A percentile compares a stretch with the other conserved stretches of the same genome.
Conservation (phyloP, 306 rosid genomes). For the Hippophae gyantsensis region DNA sequence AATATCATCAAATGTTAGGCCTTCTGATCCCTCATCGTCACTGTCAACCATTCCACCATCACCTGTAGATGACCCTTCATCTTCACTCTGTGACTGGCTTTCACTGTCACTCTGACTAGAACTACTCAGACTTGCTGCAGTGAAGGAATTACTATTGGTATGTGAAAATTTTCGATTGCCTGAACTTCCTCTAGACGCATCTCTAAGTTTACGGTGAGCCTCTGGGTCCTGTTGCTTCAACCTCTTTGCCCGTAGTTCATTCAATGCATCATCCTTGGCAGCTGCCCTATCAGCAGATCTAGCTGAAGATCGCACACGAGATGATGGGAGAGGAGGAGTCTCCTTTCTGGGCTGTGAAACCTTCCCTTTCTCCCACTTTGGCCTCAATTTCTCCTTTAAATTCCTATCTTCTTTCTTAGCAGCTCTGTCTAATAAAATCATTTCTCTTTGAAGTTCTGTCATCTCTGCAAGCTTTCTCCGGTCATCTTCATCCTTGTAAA, state of each 20-base stretch:
- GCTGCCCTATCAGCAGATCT: constrained; percentile 75
- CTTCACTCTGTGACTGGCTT: constrained; percentile 62
- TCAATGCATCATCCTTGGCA: constrained; percentile 84
- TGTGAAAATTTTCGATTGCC: constrained; percentile 40
- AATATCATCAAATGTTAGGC: constrained; percentile 61
- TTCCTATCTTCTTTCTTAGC: constrained; percentile 66
- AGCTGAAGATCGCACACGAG: constrained; percentile 70
- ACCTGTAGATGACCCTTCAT: constrained; percentile 48
- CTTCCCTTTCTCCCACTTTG: constrained; percentile 70
- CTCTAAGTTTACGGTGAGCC: constrained; percentile 43
- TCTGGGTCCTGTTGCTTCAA: constrained; percentile 87
- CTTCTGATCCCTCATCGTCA: constrained; percentile 67
- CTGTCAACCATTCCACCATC: constrained; percentile 71
- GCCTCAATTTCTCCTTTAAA: constrained; percentile 59
- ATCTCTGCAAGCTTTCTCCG: constrained; percentile 71
- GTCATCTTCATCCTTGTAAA: constrained; percentile 78
- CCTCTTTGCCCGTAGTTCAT: constrained; percentile 85
- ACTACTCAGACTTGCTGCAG: constrained; percentile 53
- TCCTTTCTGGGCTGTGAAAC: constrained; percentile 33
- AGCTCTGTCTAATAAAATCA: constrained; percentile 84
- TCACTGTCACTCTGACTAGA: constrained; percentile 84
- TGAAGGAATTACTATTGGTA: constrained; percentile 35
- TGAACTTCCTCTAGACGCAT: constrained; percentile 49
- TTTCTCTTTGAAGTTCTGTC: constrained; percentile 96
- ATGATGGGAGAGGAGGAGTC: constrained; percentile 51